Evolutionary conservation across 2,329 filamentous ascomycete species (phyloP), one percentile per base, ranked within the genome.

Genomic region (Rutstroemia sp.): DNA sequence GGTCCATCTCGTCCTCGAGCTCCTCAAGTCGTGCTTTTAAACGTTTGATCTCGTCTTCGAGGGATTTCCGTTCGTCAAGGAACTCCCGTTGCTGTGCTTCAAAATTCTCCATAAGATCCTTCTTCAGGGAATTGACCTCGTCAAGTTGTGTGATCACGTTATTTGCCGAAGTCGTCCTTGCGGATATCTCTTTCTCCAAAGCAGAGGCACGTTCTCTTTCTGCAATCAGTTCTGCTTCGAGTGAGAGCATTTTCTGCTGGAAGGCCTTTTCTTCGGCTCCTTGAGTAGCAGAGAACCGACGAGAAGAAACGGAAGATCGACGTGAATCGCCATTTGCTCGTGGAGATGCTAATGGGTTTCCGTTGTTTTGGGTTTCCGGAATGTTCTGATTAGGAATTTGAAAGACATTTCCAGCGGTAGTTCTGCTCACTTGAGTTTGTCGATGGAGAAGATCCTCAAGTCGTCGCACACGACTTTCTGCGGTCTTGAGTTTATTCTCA

Each of bases 31-130:
- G 87, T 54, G 85, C 78, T 67, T 87, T 92, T 57, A 92, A 79
- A 14, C 81, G 80, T 63, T 84, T 86, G 57, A 94, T 84, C 68
- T 97, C 92, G 16, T 82, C 78, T 64, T 96, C 89, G 0, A 97
- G 76, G 9, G 85, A 87, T 66, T 88, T 89, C 41, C 94, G 83
- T 71, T 97, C 92, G 50, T 86, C 84, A 38, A 88, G 78, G 63
- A 96, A 96, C 67, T 97, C 94, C 25, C 83, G 84, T 71, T 96
- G 90, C 62, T 95, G 82, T 12, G 92, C 87, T 68, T 97, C 91
- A 75, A 99, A 89, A 67, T 99, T 99, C 62, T 89, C 87, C 73
- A 99, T 84, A 9, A 99, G 81, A 70, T 97, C 94, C 64, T 88
- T 88, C 71, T 99, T 99, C 1, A 88, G 96, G 2, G 89, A 92